phyloP scores from a whole-genome alignment of 306 rosid species.

The Dryas alaskensis region DNA sequence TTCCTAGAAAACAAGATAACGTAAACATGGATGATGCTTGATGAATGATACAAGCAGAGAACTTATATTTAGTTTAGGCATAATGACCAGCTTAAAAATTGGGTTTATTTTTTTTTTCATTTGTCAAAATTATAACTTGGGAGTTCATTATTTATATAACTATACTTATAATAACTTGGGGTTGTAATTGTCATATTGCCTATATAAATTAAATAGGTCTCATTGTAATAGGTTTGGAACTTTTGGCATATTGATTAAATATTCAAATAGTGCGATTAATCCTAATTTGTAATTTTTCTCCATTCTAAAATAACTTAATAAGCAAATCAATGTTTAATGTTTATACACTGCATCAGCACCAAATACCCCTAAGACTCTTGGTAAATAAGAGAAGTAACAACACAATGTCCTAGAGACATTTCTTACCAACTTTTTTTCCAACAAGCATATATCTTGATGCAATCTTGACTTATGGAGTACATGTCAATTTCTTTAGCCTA shows the following conservation, averaged over 20 bases:
- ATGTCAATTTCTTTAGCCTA: conserved; percentile 82
- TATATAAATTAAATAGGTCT: no score
- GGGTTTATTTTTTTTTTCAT: not conserved
- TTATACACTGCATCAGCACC: not conserved
- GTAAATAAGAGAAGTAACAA: not conserved
- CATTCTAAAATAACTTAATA: not conserved
- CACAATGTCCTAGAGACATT: not conserved
- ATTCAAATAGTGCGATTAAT: not conserved
- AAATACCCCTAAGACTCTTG: not conserved
- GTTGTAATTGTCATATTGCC: not conserved
- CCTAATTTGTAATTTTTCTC: not conserved
- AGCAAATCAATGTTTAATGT: not conserved
- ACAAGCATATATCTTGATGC: conserved; percentile 71
- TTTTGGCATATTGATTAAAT: not conserved
- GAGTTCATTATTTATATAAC: not conserved
- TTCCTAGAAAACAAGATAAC: conserved; percentile 47
- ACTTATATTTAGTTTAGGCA: not conserved
- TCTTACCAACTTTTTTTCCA: conserved; percentile 78
- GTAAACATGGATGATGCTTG: not conserved
- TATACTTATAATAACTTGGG: not conserved
- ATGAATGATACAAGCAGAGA: not conserved
- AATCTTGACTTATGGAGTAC: conserved; percentile 73
- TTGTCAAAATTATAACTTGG: not conserved
- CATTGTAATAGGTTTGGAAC: no score
- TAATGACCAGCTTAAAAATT: not conserved